Conservation (phyloP, 495 filamentous ascomycete species). For the Cercophora samala region DNA sequence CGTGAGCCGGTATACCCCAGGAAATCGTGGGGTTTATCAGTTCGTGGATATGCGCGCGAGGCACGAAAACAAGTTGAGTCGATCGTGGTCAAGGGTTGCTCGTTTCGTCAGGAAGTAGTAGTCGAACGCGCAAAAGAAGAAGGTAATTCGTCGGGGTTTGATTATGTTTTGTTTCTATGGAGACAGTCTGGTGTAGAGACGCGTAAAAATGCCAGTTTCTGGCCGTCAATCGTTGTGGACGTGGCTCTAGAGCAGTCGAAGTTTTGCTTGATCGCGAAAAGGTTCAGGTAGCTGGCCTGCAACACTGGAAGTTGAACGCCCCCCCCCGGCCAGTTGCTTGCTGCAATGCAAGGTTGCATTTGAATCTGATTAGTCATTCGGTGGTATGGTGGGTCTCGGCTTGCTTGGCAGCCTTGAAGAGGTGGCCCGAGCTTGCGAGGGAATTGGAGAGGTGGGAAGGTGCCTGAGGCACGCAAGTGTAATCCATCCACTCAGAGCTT, state of each 20-base stretch:
- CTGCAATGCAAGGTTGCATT: background rate
- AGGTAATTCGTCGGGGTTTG: background rate
- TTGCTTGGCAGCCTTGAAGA: background rate
- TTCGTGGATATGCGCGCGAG: conserved; percentile 6
- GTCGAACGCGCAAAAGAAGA: background rate
- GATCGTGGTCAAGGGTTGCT: background rate
- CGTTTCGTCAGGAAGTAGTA: background rate
- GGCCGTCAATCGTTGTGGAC: background rate
- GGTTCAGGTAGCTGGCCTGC: background rate
- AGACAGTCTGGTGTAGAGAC: conserved; percentile 7
- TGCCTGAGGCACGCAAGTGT: conserved; percentile 21
- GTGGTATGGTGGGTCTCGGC: background rate
- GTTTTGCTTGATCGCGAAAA: conserved; percentile 1
- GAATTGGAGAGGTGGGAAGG: background rate
- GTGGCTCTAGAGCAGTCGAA: background rate
- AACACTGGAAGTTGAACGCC: background rate
- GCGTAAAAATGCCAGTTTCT: conserved; percentile 18
- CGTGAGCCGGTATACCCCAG: background rate
- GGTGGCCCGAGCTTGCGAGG: background rate
- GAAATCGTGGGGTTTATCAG: background rate
- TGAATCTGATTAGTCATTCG: background rate
- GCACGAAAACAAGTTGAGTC: background rate
- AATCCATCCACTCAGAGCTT: conserved; percentile 17
- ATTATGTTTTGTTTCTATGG: background rate
- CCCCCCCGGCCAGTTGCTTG: background rate